Percentiles rank a stretch among this genome's conserved stretches.
Evolutionary conservation across 2,329 filamentous ascomycete genomes (phyloP).

Genomic region (Exophiala sp.): DNA sequence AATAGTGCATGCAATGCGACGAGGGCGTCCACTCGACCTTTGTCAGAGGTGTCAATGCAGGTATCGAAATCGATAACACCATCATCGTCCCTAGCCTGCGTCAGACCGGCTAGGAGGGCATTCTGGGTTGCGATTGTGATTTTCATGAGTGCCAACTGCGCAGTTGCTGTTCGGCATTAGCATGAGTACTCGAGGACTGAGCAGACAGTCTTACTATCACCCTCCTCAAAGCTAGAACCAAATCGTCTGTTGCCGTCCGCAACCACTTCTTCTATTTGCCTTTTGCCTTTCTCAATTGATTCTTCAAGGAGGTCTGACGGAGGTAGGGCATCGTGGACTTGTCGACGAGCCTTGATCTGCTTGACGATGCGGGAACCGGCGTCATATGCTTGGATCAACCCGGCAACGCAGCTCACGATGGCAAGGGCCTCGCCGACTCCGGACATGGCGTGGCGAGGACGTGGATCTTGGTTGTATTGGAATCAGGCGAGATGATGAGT

Average conservation of each 20-base stretch:
- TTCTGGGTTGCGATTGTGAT: slow-evolving; percentile 17
- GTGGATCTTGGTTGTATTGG: not conserved
- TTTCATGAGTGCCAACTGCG: slow-evolving; percentile 8
- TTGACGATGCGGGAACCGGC: slow-evolving; percentile 12
- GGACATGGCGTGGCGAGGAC: slow-evolving; percentile 10
- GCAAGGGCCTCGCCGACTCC: slow-evolving; percentile 17
- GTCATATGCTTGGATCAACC: slow-evolving; percentile 17
- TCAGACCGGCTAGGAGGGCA: slow-evolving; percentile 11
- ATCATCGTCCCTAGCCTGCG: slow-evolving; percentile 14
- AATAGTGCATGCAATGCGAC: slow-evolving; percentile 10
- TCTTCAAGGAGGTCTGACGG: slow-evolving; percentile 15
- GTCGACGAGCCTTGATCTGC: slow-evolving; percentile 18
- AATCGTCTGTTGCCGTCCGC: slow-evolving; percentile 11
- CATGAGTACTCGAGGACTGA: not conserved
- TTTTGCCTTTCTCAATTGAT: slow-evolving; percentile 15
- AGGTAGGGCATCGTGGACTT: slow-evolving; percentile 13
- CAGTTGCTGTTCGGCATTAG: slow-evolving; percentile 7
- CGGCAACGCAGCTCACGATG: slow-evolving; percentile 16
- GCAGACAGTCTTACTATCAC: slow-evolving; percentile 6
- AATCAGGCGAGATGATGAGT: not conserved
- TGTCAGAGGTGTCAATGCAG: slow-evolving; percentile 14
- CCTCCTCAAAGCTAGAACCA: slow-evolving; percentile 12
- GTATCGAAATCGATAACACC: slow-evolving; percentile 17
- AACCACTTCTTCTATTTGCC: slow-evolving; percentile 9
- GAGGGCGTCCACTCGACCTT: slow-evolving; percentile 10